Conservation (phyloP, 2,329 filamentous ascomycete species). For the Phaeosphaeriaceae sp. region DNA sequence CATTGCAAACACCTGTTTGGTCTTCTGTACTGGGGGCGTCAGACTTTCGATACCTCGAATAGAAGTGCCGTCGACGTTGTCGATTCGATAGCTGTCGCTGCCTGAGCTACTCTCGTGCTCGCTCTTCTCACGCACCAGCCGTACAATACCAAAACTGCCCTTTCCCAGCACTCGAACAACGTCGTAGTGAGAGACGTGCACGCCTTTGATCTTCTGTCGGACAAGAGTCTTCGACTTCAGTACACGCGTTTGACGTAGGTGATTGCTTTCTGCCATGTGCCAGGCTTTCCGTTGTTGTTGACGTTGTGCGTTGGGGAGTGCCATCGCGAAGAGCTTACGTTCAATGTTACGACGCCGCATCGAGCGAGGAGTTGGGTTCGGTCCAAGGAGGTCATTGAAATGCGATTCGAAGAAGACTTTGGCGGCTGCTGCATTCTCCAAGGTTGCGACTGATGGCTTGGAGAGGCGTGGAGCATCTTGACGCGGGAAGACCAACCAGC, state of each 20-base stretch:
- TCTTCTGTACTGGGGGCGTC: conserved; percentile 10
- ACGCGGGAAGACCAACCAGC: conserved; percentile 42
- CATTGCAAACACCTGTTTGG: conserved; percentile 82
- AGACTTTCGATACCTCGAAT: conserved; percentile 4
- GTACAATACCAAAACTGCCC: conserved; percentile 92
- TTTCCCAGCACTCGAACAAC: conserved; percentile 84
- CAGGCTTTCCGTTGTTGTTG: conserved; percentile 65
- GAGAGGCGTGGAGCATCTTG: conserved; percentile 40
- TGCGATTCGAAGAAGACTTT: conserved; percentile 88
- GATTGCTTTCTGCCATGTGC: conserved; percentile 71
- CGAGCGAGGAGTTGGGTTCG: conserved; percentile 63
- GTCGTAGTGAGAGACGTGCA: conserved; percentile 73
- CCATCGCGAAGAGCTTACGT: conserved; percentile 64
- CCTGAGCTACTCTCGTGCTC: conserved; percentile 22
- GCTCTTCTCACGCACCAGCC: conserved; percentile 75
- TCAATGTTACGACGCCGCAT: conserved; percentile 70
- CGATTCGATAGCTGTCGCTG: conserved; percentile 17
- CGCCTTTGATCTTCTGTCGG: conserved; percentile 56
- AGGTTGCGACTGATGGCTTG: conserved; percentile 62
- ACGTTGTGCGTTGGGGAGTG: conserved; percentile 64
- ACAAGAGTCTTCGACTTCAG: conserved; percentile 68
- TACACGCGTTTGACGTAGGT: conserved; percentile 75
- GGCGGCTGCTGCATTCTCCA: conserved; percentile 79
- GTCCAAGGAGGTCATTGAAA: conserved; percentile 73
- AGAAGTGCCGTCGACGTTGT: conserved; percentile 15